Percentiles rank a stretch among this genome's conserved stretches.
These are phyloP conservation scores for Termitomyces sp. DNA, from an alignment of 768 basidiomycete species.

Conservation along the genomic window DNA sequence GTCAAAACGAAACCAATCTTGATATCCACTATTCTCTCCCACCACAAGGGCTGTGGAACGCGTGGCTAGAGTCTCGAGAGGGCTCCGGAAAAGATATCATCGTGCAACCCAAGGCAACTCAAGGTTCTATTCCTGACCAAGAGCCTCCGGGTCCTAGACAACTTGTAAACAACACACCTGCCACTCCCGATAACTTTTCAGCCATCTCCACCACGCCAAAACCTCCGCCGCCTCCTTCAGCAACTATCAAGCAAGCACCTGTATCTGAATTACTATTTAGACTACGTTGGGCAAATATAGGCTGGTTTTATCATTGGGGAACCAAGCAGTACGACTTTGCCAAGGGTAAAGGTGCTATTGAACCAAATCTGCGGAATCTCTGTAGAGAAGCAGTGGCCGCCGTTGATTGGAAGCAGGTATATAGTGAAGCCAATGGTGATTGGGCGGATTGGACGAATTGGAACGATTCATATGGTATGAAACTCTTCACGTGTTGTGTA, in stretches of 20 bases:
- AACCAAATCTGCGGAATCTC: constrained; percentile 45
- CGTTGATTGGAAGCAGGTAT: constrained; percentile 72
- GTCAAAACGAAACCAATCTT: constrained; percentile 81
- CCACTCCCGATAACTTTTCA: constrained; percentile 49
- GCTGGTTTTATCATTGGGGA: constrained; percentile 96
- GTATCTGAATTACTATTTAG: constrained; percentile 63
- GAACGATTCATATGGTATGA: constrained; percentile 74
- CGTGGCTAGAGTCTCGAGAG: constrained; percentile 34
- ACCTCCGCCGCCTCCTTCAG: constrained; percentile 60
- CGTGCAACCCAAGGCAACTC: constrained; percentile 43
- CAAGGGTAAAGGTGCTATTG: constrained; percentile 59
- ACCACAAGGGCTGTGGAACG: constrained; percentile 70
- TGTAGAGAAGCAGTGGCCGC: constrained; percentile 58
- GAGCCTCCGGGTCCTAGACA: constrained; percentile 50
- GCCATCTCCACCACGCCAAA: constrained; percentile 52
- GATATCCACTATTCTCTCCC: constrained; percentile 85
- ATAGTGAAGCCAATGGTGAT: constrained; percentile 29
- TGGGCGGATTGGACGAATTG: constrained; percentile 76
- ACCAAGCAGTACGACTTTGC: constrained; percentile 92
- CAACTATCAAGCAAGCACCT: constrained; percentile 42
- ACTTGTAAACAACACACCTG: constrained; percentile 71
- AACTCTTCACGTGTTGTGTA: neutral
- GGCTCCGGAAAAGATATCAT: constrained; percentile 25
- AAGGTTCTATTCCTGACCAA: constrained; percentile 13
- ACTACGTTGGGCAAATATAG: constrained; percentile 94